Conservation (phyloP, 306 rosid species). For the peach (Prunus persica) region DNA sequence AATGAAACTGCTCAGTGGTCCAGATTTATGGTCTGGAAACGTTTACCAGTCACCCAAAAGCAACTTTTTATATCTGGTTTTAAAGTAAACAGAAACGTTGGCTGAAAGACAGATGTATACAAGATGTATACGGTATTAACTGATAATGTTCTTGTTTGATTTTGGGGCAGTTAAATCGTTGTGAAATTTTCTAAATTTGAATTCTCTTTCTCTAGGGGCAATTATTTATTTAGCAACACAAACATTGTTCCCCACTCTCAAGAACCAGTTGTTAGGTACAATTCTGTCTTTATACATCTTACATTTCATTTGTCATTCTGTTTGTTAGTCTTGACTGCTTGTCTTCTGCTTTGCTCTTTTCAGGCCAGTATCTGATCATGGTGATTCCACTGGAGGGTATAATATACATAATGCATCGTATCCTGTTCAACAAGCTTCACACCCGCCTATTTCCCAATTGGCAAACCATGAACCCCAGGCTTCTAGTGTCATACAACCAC, state of each 20-base stretch:
- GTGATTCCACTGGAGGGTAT: conserved; percentile 49
- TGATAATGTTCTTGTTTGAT: conserved; percentile 7
- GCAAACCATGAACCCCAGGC: conserved; percentile 55
- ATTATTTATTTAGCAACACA: conserved; percentile 29
- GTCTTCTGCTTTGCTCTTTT: conserved; percentile 11
- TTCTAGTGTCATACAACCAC: conserved; percentile 37
- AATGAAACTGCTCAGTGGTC: not conserved
- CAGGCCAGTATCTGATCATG: conserved; percentile 55
- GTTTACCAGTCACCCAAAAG: conserved; percentile 1
- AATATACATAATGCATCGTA: conserved; percentile 46
- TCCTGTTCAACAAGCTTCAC: conserved; percentile 41
- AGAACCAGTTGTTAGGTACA: conserved; percentile 58
- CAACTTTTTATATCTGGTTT: not conserved
- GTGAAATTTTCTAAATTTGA: not conserved
- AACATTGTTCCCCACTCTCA: conserved; percentile 45
- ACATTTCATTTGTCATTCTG: not conserved
- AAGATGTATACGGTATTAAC: not conserved
- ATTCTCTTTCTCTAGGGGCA: conserved; percentile 43
- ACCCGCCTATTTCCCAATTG: conserved; percentile 45
- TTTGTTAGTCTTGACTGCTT: not conserved
- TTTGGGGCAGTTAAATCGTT: not conserved
- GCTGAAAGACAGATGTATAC: not conserved
- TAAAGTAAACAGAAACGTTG: not conserved
- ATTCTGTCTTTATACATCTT: conserved; percentile 9
- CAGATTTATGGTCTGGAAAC: not conserved